Conservation (phyloP, 1,284 basidiomycete genomes). For the Amylostereum areolatum region DNA sequence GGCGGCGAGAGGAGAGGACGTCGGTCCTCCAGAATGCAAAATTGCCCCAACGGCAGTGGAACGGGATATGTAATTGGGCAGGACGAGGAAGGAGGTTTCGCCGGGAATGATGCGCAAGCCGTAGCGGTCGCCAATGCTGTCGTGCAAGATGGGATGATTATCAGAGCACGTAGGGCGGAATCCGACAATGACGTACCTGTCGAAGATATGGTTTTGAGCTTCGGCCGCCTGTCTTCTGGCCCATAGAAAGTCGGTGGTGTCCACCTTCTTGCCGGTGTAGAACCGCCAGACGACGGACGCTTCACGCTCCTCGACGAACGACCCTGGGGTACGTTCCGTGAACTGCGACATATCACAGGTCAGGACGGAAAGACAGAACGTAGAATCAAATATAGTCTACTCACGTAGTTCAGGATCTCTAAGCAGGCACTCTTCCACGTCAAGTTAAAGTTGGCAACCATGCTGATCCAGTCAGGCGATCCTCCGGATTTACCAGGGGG, state of each 20-base stretch:
- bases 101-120: slow-evolving; percentile 78
- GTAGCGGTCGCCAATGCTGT: slow-evolving; percentile 74
- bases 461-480: slow-evolving; percentile 59
- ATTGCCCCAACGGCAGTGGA: slow-evolving; percentile 75
- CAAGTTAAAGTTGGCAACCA: slow-evolving; percentile 74
- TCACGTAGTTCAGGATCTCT: slow-evolving; percentile 77
- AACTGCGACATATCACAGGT: slow-evolving; percentile 43
- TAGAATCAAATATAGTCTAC: slow-evolving; percentile 21
- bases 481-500: slow-evolving; percentile 29
- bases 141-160: neutral
- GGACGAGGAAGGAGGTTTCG: slow-evolving; percentile 72
- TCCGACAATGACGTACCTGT: slow-evolving; percentile 37
- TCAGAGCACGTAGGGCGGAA: neutral
- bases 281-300: slow-evolving; percentile 83
- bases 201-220: slow-evolving; percentile 88
- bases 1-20: slow-evolving; percentile 39
- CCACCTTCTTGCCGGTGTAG: slow-evolving; percentile 51
- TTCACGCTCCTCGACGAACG: slow-evolving; percentile 81
- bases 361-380: neutral
- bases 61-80: slow-evolving; percentile 80
- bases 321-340: slow-evolving; percentile 81
- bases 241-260: slow-evolving; percentile 63
- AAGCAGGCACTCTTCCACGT: slow-evolving; percentile 75
- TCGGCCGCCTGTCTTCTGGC: slow-evolving; percentile 82
- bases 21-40: slow-evolving; percentile 61